phyloP scores from a whole-genome alignment of 2,329 filamentous ascomycete genomes.

The Trichoderma sp. region DNA sequence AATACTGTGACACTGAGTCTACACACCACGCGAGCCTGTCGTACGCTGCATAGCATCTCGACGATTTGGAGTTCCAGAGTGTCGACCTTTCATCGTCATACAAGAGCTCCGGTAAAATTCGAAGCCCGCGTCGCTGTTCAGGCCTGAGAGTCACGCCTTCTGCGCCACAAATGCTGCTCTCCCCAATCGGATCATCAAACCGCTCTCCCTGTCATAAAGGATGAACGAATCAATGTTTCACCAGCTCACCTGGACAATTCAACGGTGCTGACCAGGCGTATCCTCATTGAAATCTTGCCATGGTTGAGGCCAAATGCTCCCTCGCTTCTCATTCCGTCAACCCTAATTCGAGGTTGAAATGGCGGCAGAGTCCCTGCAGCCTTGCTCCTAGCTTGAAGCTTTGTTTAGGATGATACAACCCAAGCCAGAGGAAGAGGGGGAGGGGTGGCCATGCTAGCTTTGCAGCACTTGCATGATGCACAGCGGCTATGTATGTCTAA shows the following conservation, averaged over 20 bases:
- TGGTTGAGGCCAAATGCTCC: background rate
- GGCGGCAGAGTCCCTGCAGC: slow-evolving; percentile 23
- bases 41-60: slow-evolving; percentile 6
- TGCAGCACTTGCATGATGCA: slow-evolving; percentile 45
- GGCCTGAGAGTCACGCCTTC: slow-evolving; percentile 7
- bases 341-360: slow-evolving; percentile 10
- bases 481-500: slow-evolving; percentile 45
- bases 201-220: background rate
- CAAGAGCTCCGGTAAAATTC: slow-evolving; percentile 15
- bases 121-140: background rate
- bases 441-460: slow-evolving; percentile 28
- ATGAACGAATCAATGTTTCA: slow-evolving; percentile 5
- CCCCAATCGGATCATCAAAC: slow-evolving; percentile 14
- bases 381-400: slow-evolving; percentile 21
- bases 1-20: background rate
- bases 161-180: slow-evolving; percentile 8
- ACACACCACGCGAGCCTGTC: slow-evolving; percentile 18
- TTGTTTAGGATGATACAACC: slow-evolving; percentile 19
- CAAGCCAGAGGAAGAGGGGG: slow-evolving; percentile 20
- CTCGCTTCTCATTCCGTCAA: background rate
- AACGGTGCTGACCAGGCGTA: background rate
- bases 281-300: background rate
- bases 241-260: background rate
- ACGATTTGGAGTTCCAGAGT: background rate
- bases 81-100: background rate